Percentiles rank a stretch among this genome's conserved stretches.
These are phyloP conservation scores for Leavenworthia alabamica DNA, from an alignment of 345 rosid genomes.

Conservation along the genomic window DNA sequence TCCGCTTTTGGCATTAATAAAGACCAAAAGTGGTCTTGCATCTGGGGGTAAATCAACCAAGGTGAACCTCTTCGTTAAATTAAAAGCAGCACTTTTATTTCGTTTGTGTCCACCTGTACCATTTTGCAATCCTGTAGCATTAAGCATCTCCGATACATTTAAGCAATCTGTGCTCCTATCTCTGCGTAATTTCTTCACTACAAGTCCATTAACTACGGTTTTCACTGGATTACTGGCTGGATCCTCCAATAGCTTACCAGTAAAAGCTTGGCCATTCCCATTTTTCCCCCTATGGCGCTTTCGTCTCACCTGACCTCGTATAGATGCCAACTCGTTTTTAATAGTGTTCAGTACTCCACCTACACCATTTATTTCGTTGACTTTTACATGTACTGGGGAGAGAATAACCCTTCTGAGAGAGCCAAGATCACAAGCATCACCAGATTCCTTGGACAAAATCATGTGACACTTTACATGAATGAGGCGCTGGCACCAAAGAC, in stretches of 20 bases:
- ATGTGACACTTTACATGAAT: constrained; percentile 61
- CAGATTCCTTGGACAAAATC: constrained; percentile 55
- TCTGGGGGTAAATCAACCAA: constrained; percentile 54
- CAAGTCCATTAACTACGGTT: constrained; percentile 34
- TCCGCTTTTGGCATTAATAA: constrained; percentile 77
- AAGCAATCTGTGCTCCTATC: constrained; percentile 40
- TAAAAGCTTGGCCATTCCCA: constrained; percentile 30
- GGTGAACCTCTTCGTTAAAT: constrained; percentile 33
- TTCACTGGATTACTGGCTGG: constrained; percentile 32
- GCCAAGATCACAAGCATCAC: constrained; percentile 60
- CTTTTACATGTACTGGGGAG: constrained; percentile 56
- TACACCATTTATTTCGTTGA: constrained; percentile 30
- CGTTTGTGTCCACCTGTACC: constrained; percentile 33
- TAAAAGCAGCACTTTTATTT: constrained; percentile 23
- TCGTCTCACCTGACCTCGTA: constrained; percentile 39
- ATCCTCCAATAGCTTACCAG: constrained; percentile 36
- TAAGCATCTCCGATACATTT: constrained; percentile 22
- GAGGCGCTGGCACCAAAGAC: constrained; percentile 67
- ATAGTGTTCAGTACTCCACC: constrained; percentile 37
- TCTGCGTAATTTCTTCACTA: constrained; percentile 41
- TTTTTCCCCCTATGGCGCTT: constrained; percentile 37
- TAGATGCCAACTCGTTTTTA: constrained; percentile 36
- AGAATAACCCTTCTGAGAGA: constrained; percentile 51
- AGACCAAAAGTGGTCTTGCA: constrained; percentile 71
- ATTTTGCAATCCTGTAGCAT: constrained; percentile 26